Conservation (phyloP, 768 basidiomycete genomes). For the Russula ochroleuca region DNA sequence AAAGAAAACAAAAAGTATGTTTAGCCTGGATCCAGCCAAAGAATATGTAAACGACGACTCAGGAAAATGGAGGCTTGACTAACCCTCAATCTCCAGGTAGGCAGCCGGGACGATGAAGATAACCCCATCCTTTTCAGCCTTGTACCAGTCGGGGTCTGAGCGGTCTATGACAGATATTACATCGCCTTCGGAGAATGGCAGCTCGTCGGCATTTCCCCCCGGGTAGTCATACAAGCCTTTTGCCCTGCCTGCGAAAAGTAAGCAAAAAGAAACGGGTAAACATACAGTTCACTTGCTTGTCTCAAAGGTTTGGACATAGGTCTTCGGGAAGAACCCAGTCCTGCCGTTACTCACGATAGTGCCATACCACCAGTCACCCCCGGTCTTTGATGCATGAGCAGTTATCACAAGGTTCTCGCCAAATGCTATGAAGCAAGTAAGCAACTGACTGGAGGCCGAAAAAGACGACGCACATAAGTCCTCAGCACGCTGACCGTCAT, state of each 20-base stretch:
- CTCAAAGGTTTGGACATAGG: slow-evolving; percentile 73
- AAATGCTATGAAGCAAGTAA: slow-evolving; percentile 52
- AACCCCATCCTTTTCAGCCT: slow-evolving; percentile 79
- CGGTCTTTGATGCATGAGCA: slow-evolving; percentile 82
- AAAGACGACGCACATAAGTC: slow-evolving; percentile 66
- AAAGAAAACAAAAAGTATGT: slow-evolving; percentile 52
- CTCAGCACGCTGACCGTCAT: slow-evolving; percentile 80
- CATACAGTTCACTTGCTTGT: slow-evolving; percentile 47
- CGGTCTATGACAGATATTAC: slow-evolving; percentile 72
- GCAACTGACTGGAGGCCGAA: slow-evolving; percentile 12
- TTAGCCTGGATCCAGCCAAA: slow-evolving; percentile 66
- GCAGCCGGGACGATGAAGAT: slow-evolving; percentile 90
- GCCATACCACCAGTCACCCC: slow-evolving; percentile 93
- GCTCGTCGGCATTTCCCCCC: slow-evolving; percentile 68
- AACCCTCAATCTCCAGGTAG: slow-evolving; percentile 90
- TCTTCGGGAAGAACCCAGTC: slow-evolving; percentile 85
- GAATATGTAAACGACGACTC: slow-evolving; percentile 56
- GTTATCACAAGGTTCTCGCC: slow-evolving; percentile 69
- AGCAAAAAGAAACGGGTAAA: slow-evolving; percentile 13
- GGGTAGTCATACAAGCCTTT: slow-evolving; percentile 78
- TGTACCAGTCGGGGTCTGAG: slow-evolving; percentile 92
- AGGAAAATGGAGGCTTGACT: slow-evolving; percentile 60
- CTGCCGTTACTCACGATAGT: slow-evolving; percentile 58
- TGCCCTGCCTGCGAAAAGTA: slow-evolving; percentile 49
- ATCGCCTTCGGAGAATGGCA: slow-evolving; percentile 83